phyloP scores from a whole-genome alignment of 1,284 basidiomycete species.

The Tilletia setariae region DNA sequence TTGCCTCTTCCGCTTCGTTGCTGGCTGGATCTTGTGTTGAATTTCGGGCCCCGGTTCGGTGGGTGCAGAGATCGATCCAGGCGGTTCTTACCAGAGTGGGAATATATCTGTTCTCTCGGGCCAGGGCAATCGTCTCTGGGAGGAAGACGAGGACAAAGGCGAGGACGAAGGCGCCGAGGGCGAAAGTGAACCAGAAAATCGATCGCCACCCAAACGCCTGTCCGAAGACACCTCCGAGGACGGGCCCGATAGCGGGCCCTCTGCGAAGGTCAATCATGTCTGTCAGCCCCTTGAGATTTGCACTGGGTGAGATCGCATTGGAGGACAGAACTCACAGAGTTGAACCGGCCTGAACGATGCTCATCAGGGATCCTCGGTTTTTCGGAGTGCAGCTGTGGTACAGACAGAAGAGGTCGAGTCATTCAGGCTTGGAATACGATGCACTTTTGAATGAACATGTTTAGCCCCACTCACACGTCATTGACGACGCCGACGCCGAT shows the following conservation, averaged over 20 bases:
- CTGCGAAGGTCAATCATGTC: neutral
- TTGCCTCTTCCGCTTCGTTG: neutral
- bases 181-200: slow-evolving; percentile 10
- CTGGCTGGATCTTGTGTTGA: neutral
- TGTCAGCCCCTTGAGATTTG: neutral
- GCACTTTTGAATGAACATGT: too few relatives aligned
- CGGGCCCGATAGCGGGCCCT: slow-evolving; percentile 11
- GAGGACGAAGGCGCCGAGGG: slow-evolving; percentile 10
- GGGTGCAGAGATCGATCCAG: slow-evolving; percentile 4
- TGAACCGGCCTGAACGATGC: slow-evolving; percentile 17
- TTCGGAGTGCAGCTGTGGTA: neutral
- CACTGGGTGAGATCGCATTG: neutral
- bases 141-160: slow-evolving; percentile 13
- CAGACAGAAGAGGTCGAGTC: neutral
- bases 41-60: neutral
- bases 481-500: slow-evolving; percentile 14
- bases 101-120: neutral
- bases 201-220: slow-evolving; percentile 6
- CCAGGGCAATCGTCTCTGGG: slow-evolving; percentile 13
- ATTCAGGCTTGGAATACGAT: neutral
- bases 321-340: neutral
- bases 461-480: slow-evolving; percentile 12
- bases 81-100: neutral
- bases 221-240: slow-evolving; percentile 9
- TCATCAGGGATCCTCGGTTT: slow-evolving; percentile 3